Evolutionary conservation across 2,329 filamentous ascomycete genomes (phyloP).

Genomic region (Albophoma yamanashiensis): DNA sequence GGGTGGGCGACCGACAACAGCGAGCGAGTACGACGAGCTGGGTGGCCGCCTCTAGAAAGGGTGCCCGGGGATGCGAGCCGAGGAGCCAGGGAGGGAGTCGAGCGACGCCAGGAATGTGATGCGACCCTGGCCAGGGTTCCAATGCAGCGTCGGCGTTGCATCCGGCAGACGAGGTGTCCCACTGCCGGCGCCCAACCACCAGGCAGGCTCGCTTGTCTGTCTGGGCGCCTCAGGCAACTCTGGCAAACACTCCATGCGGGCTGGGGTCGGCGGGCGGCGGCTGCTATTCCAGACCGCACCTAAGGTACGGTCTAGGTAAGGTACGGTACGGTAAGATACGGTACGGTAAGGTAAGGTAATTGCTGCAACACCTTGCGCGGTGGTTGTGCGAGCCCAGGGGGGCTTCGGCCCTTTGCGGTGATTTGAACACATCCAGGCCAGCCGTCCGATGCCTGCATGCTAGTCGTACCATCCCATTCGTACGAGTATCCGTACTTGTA

Average conservation of each 20-base stretch:
- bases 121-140: too few species aligned
- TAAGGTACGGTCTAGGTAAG: too few species aligned
- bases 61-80: neutral
- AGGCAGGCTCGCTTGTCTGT: too few species aligned
- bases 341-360: too few species aligned
- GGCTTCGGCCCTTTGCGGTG: neutral
- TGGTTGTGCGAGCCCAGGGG: neutral
- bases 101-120: neutral
- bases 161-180: too few species aligned
- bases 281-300: neutral
- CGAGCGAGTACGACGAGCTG: neutral
- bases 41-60: too few species aligned
- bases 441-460: neutral
- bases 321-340: too few species aligned
- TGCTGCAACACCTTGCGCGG: neutral
- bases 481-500: neutral
- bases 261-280: neutral
- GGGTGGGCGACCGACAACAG: neutral
- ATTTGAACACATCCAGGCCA: neutral
- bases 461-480: neutral
- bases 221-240: too few species aligned
- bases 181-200: too few species aligned
- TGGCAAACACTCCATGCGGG: too few species aligned
- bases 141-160: too few species aligned
- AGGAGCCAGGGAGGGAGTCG: too few species aligned